phyloP scores from a whole-genome alignment of 2,329 filamentous ascomycete genomes.

The Eutypella sp. region DNA sequence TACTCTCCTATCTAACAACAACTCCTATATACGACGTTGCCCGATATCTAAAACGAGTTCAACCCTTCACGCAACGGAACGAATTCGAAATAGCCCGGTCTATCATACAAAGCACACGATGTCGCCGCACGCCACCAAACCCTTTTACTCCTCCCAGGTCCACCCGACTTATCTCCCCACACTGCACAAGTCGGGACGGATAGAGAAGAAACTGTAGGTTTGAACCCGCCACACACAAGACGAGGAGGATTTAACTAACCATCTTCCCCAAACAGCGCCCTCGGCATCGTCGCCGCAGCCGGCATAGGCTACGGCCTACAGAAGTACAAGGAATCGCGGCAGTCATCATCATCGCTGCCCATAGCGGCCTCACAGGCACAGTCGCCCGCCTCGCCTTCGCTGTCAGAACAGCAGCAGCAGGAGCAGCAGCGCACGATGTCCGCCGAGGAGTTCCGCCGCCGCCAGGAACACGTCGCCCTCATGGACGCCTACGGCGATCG shows the following conservation, averaged over 20 bases:
- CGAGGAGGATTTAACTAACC: constrained; percentile 18
- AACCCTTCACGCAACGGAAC: too few species aligned
- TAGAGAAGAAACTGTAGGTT: constrained; percentile 22
- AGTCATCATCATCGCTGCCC: too few species aligned
- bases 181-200: constrained; percentile 20
- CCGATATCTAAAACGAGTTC: too few species aligned
- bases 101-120: too few species aligned
- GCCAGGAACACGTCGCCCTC: constrained; percentile 36
- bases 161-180: constrained; percentile 24
- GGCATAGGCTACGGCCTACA: constrained; percentile 26
- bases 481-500: constrained; percentile 47
- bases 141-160: constrained; percentile 25
- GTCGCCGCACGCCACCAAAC: constrained; percentile 11
- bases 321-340: constrained; percentile 24
- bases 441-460: constrained; percentile 29
- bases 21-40: too few species aligned
- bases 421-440: constrained; percentile 22
- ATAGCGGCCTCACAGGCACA: too few species aligned
- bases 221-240: constrained; percentile 1
- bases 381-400: too few species aligned
- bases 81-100: too few species aligned
- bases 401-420: too few species aligned
- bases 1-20: too few species aligned
- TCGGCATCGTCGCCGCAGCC: constrained; percentile 25
- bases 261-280: constrained; percentile 20